These are phyloP conservation scores for Penicillium dipodomyicola DNA, from an alignment of 495 filamentous ascomycete genomes.

Conservation along the genomic window DNA sequence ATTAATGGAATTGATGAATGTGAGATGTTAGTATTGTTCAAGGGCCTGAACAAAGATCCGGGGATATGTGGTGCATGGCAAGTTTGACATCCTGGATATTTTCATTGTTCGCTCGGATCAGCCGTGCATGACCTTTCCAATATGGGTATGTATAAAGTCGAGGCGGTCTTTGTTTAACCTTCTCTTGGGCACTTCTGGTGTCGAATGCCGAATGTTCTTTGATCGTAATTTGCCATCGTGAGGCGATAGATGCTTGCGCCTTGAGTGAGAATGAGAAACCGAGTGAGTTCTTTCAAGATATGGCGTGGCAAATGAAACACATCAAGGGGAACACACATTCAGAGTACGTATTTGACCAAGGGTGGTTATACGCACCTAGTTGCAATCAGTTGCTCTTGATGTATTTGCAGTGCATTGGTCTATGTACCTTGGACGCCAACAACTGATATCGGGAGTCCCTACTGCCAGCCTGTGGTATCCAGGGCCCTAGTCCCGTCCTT, in stretches of 20 bases:
- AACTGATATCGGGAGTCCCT: neutral
- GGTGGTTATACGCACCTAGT: neutral
- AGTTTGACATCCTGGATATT: neutral
- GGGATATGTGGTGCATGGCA: neutral
- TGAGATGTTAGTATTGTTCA: slow-evolving; percentile 3
- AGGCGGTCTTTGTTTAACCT: neutral
- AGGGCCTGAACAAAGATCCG: neutral
- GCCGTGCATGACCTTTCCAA: neutral
- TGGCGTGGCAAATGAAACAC: neutral
- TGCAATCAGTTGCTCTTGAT: neutral
- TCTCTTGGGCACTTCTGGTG: neutral
- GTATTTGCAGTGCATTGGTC: neutral
- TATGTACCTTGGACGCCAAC: neutral
- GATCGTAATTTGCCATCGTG: neutral
- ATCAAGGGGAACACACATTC: neutral
- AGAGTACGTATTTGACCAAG: neutral
- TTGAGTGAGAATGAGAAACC: neutral
- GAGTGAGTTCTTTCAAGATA: neutral
- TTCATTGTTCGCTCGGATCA: neutral
- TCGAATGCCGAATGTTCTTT: neutral
- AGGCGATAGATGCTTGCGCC: neutral
- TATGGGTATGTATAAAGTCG: neutral
- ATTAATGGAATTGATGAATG: neutral
- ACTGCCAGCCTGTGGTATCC: neutral
- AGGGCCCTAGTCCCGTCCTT: neutral